Conservation (phyloP, 352 stramenopile genomes). For the Peronospora destructor region DNA sequence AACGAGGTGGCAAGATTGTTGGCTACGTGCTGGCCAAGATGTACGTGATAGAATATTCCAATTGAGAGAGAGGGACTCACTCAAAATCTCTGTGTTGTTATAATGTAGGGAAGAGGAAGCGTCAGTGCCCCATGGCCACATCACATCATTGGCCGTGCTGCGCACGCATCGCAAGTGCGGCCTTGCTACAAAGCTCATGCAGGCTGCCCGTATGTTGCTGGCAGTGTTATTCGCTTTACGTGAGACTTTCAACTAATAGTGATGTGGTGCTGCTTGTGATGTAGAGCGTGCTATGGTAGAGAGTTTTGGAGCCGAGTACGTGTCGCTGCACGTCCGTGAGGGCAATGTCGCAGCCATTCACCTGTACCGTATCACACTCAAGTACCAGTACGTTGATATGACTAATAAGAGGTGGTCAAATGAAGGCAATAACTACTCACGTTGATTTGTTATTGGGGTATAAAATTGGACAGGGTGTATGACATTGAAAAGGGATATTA, state of each 20-base stretch:
- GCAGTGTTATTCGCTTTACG: too few species aligned
- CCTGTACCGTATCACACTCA: slow-evolving; percentile 96
- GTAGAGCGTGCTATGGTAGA: slow-evolving; percentile 93
- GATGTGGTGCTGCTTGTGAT: slow-evolving; percentile 6
- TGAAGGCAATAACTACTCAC: background rate
- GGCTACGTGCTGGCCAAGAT: slow-evolving; percentile 99
- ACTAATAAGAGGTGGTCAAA: background rate
- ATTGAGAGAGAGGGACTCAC: background rate
- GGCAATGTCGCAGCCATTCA: slow-evolving; percentile 97
- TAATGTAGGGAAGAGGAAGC: slow-evolving; percentile 68
- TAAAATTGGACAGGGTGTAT: slow-evolving; percentile 79
- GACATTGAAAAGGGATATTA: slow-evolving; percentile 99
- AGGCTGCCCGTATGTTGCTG: slow-evolving; percentile 67
- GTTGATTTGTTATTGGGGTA: background rate
- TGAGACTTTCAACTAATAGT: background rate
- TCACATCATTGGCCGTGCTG: slow-evolving; percentile 97
- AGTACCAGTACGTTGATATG: slow-evolving; percentile 86
- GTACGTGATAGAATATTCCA: slow-evolving; percentile 45
- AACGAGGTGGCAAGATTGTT: slow-evolving; percentile 96
- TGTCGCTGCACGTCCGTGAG: slow-evolving; percentile 98
- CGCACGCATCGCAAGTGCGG: slow-evolving; percentile 95
- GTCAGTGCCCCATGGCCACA: slow-evolving; percentile 93
- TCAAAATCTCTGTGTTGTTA: slow-evolving; percentile 3
- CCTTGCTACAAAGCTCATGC: slow-evolving; percentile 98
- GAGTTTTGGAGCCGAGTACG: slow-evolving; percentile 96